Base-by-base conservation (phyloP, 768 basidiomycete species). In the Amylocystis lapponica region DNA sequence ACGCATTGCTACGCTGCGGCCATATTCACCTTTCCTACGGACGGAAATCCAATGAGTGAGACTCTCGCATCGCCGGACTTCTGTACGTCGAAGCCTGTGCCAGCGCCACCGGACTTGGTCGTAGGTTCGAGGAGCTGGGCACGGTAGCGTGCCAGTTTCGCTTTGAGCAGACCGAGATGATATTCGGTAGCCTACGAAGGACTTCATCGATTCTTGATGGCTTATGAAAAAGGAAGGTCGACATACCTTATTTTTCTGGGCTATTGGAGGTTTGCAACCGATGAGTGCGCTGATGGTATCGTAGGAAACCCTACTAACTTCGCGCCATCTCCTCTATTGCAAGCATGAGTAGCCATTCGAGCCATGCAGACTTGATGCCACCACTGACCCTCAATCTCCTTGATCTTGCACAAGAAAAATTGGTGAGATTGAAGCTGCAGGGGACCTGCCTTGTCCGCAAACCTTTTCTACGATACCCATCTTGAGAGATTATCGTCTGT, bases 401-500 rank as follows among this genome's bases (percentile, higher is more conserved):
- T 94, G 55, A 96, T 95, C 91, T 94, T 23, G 41, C 16, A 20
- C 29, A 31, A 23, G 25, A 36, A 8, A n/a, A n/a, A n/a, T n/a
- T n/a, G n/a, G n/a, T n/a, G n/a, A n/a, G n/a, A n/a, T n/a, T n/a
- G n/a, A n/a, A n/a, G n/a, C n/a, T n/a, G n/a, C n/a, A n/a, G n/a
- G n/a, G n/a, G n/a, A n/a, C n/a, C n/a, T n/a, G n/a, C n/a, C 17
- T 20, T 36, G 8, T 9, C 6, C 41, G 32, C 51, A 20, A 19
- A 72, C 90, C 81, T 97, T 97, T 68, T 97, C 94, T 55, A 92
- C 74, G 58, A 96, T 79, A 57, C 93, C 94, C 94, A 97, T 96
- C 57, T 51, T 78, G 58, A 25, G n/a, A n/a, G n/a, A n/a, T n/a
- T 23, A 27, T 13, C 37, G 19, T 32, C 26, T 36, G 12, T 39